Evolutionary conservation across 179 eudicot species (phyloP).

Genomic region (Corrigiola litoralis): DNA sequence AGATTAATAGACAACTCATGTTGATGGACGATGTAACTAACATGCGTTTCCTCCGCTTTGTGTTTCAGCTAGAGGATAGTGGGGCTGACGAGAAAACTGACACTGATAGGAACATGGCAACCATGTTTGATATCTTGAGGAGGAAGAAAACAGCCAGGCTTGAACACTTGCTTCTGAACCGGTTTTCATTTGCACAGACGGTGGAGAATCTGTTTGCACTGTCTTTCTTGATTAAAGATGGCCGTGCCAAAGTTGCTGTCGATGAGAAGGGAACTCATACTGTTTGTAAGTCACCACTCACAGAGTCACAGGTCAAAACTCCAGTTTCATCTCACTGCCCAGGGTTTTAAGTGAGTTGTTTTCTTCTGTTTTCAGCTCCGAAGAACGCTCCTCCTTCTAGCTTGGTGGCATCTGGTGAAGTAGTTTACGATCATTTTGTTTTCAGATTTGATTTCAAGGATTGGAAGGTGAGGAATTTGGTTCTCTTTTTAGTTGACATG

Average conservation of each 20-base stretch:
- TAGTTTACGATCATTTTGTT: conserved; percentile 29
- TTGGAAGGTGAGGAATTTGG: conserved; percentile 25
- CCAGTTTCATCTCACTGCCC: background rate
- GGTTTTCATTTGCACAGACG: conserved; percentile 53
- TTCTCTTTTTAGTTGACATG: too few species aligned
- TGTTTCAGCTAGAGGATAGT: conserved; percentile 15
- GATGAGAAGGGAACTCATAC: conserved; percentile 38
- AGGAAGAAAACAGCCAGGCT: conserved; percentile 30
- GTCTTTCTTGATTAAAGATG: conserved; percentile 59
- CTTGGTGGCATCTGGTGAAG: conserved; percentile 21
- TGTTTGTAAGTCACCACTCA: conserved; percentile 36
- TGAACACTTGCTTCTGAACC: conserved; percentile 46
- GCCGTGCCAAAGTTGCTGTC: conserved; percentile 34
- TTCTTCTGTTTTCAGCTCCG: conserved; percentile 25
- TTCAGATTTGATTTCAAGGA: conserved; percentile 35
- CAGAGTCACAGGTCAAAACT: background rate
- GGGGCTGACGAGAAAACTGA: conserved; percentile 30
- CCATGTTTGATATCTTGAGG: conserved; percentile 47
- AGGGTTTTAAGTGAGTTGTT: background rate
- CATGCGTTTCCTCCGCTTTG: background rate
- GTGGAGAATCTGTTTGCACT: conserved; percentile 63
- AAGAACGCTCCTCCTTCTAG: conserved; percentile 28
- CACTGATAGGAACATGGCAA: conserved; percentile 46
- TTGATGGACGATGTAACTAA: background rate
- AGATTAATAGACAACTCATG: too few species aligned